phyloP scores from a whole-genome alignment of 2,329 filamentous ascomycete genomes.

The Xylariaceae sp. region DNA sequence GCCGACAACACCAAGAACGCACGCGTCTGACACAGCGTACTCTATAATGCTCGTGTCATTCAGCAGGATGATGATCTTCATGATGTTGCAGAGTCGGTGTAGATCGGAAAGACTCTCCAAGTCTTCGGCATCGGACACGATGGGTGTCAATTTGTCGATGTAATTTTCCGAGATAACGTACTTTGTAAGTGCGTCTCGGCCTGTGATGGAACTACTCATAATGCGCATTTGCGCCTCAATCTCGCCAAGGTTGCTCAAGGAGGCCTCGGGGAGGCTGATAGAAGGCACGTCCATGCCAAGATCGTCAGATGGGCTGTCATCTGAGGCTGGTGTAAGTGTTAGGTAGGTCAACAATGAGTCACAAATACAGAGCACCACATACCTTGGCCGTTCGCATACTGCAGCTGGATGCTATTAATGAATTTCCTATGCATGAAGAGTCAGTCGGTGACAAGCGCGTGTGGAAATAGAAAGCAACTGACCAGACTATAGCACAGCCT shows the following conservation, averaged over 20 bases:
- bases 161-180: conserved; percentile 82
- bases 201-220: conserved; percentile 66
- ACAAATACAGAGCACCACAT: conserved; percentile 26
- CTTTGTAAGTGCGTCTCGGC: conserved; percentile 81
- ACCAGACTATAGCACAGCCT: conserved; percentile 91
- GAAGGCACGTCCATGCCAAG: conserved; percentile 65
- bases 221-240: conserved; percentile 80
- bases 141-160: conserved; percentile 75
- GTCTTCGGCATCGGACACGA: conserved; percentile 86
- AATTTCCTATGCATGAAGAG: conserved; percentile 68
- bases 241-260: conserved; percentile 76
- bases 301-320: conserved; percentile 87
- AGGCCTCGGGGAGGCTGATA: conserved; percentile 70
- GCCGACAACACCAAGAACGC: conserved; percentile 86
- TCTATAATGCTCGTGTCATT: conserved; percentile 96
- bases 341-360: not conserved
- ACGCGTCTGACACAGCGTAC: conserved; percentile 82
- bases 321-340: conserved; percentile 40
- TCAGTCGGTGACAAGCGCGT: conserved; percentile 24
- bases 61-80: conserved; percentile 91
- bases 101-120: conserved; percentile 81
- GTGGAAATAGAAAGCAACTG: not conserved
- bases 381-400: conserved; percentile 62
- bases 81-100: conserved; percentile 91
- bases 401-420: conserved; percentile 77